phyloP scores from a whole-genome alignment of 306 rosid species.

The Cucumis cinereus region DNA sequence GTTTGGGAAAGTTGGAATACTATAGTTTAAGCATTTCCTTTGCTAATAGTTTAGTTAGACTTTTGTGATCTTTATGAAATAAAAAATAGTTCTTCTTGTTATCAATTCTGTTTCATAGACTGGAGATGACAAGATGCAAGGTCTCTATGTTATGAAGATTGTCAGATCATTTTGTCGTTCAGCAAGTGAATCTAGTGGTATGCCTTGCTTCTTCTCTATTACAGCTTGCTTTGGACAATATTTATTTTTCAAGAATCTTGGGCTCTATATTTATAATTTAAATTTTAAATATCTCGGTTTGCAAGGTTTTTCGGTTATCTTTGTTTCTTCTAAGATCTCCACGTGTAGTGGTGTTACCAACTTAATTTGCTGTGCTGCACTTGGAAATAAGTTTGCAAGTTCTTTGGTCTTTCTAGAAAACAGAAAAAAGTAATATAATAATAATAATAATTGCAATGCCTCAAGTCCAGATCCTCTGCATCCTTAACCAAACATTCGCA shows the following conservation, averaged over 20 bases:
- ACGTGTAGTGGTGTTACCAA: background rate
- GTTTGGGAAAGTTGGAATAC: background rate
- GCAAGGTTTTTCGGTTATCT: background rate
- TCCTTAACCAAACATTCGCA: background rate
- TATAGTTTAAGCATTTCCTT: background rate
- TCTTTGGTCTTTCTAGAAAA: background rate
- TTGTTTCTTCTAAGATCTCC: background rate
- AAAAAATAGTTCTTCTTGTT: background rate
- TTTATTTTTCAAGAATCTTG: background rate
- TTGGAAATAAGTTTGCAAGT: background rate
- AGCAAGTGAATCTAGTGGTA: constrained; percentile 47
- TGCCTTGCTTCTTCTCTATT: constrained; percentile 14
- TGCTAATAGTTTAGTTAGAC: background rate
- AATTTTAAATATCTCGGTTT: background rate
- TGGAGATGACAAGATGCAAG: constrained; percentile 73
- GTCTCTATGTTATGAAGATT: constrained; percentile 77
- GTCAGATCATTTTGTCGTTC: constrained; percentile 86
- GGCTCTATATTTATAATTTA: background rate
- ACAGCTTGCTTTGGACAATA: background rate
- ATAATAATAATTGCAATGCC: background rate
- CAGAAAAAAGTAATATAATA: background rate
- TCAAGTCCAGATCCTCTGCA: background rate
- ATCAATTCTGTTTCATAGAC: constrained; percentile 28
- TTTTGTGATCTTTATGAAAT: background rate
- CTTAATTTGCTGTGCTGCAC: background rate